Base-by-base conservation (phyloP, 331 rosid genomes). In the Stylosanthes scabra region DNA sequence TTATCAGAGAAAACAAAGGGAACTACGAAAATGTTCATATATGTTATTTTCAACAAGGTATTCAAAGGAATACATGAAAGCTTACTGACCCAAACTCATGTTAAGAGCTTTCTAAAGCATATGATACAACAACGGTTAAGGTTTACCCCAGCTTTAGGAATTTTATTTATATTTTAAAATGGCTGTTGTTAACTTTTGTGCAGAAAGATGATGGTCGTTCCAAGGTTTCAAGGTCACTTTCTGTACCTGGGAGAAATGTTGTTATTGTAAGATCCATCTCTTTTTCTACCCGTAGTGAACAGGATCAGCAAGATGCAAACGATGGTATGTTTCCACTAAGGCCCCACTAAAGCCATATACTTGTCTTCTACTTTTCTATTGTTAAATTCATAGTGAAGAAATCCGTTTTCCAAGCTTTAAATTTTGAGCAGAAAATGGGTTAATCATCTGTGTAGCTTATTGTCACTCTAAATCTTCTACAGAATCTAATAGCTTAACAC, bases 261-360 rank as follows among this genome's bases (percentile, higher is more conserved):
- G 88, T 94, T 70, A 86, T 91, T 72, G 91, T 91, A 66, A 90
- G 99, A 82, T 94, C 99, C 20, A 52, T 87, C 70, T 94, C 97
- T 9, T 90, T 91, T 51, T 79, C 86, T 57, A 60, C 78, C 65
- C 90, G 78, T n/a, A 74, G 15, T 64, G 96, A 74, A 67, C 90
- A 76, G 12, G 78, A 66, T 25, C 80, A 70, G 63, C 62, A 83
- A 69, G 91, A 88, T 81, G 16, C 84, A 71, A 80, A 82, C 62
- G 87, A 87, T 55, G 97, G 99, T 94, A 91, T 41, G 83, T 63
- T 52, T 15, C 28, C 28, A 5, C 58, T 52, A 46, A 56, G 65
- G 51, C 50, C 65, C 10, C 28, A 14, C 58, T 52, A 46, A 56
- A 65, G 51, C 49, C 65, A 70, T 50, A 67, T 28, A 27, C 50